phyloP scores from a whole-genome alignment of 768 basidiomycete species.

The Kwoniella europaea region DNA sequence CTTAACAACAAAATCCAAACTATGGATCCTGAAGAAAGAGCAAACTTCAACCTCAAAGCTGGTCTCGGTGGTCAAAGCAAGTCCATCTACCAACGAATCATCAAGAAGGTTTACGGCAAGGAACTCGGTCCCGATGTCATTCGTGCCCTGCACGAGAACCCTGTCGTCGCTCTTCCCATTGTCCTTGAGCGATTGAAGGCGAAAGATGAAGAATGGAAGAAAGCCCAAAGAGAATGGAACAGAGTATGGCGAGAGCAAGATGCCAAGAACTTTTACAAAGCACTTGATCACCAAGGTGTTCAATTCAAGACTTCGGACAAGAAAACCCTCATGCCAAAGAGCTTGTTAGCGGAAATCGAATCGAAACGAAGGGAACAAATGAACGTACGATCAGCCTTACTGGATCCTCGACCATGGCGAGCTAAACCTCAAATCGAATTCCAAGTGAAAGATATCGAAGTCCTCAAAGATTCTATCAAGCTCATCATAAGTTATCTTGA shows the following conservation, averaged over 20 bases:
- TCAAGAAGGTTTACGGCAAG: conserved; percentile 89
- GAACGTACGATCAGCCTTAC: conserved; percentile 52
- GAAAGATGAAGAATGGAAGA: conserved; percentile 97
- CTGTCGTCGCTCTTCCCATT: conserved; percentile 86
- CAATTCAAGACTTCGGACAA: conserved; percentile 96
- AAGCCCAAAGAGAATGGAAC: conserved; percentile 92
- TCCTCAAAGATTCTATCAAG: conserved; percentile 86
- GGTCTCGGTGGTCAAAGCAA: conserved; percentile 88
- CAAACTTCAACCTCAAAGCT: conserved; percentile 76
- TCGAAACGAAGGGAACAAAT: conserved; percentile 56
- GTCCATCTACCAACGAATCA: conserved; percentile 84
- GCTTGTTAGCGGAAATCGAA: conserved; percentile 57
- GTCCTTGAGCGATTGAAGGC: conserved; percentile 84
- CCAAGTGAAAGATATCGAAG: conserved; percentile 73
- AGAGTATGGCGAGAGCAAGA: conserved; percentile 94
- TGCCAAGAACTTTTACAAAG: conserved; percentile 97
- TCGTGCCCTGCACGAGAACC: conserved; percentile 83
- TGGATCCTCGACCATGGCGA: conserved; percentile 60
- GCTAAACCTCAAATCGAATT: conserved; percentile 77
- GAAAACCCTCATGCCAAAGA: conserved; percentile 59
- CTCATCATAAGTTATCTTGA: conserved; percentile 90
- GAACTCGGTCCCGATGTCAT: conserved; percentile 58
- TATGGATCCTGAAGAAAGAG: conserved; percentile 86
- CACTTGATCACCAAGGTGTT: conserved; percentile 93
- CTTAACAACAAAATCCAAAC: conserved; percentile 79